phyloP scores from a whole-genome alignment of 441 rosid genomes.

The Daphne laureola region DNA sequence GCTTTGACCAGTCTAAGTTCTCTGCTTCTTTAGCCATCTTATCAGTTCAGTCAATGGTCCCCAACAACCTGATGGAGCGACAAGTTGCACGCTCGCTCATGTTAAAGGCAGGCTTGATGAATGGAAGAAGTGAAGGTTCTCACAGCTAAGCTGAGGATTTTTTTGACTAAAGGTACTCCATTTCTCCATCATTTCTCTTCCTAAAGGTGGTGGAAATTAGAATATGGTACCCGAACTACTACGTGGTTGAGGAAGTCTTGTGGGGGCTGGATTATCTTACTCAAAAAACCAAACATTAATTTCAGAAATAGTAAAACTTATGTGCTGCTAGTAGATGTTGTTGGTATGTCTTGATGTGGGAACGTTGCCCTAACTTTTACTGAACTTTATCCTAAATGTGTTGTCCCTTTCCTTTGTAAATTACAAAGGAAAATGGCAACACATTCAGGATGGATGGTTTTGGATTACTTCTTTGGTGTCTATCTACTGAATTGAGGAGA shows the following conservation, averaged over 20 bases:
- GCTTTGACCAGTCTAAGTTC: conserved; percentile 40
- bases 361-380: too few relatives aligned
- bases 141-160: conserved; percentile 25
- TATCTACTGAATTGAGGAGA: conserved; percentile 14
- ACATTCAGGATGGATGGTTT: too few relatives aligned
- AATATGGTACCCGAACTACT: conserved; percentile 1
- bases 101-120: conserved; percentile 15
- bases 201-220: conserved; percentile 11
- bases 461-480: conserved; percentile 8
- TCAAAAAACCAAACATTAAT: too few relatives aligned
- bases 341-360: too few relatives aligned
- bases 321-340: too few relatives aligned
- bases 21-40: conserved; percentile 14
- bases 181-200: not conserved
- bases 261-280: too few relatives aligned
- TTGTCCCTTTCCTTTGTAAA: too few relatives aligned
- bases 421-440: too few relatives aligned
- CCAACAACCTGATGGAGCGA: conserved; percentile 30
- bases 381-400: too few relatives aligned
- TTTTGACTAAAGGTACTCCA: conserved; percentile 27
- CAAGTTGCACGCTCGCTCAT: conserved; percentile 24
- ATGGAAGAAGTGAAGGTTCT: conserved; percentile 36
- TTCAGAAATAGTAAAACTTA: too few relatives aligned
- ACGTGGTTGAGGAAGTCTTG: not conserved
- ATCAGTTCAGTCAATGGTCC: conserved; percentile 25